Base-by-base conservation (phyloP, 1,139 yeast genomes). In the Lodderomyces theae region DNA sequence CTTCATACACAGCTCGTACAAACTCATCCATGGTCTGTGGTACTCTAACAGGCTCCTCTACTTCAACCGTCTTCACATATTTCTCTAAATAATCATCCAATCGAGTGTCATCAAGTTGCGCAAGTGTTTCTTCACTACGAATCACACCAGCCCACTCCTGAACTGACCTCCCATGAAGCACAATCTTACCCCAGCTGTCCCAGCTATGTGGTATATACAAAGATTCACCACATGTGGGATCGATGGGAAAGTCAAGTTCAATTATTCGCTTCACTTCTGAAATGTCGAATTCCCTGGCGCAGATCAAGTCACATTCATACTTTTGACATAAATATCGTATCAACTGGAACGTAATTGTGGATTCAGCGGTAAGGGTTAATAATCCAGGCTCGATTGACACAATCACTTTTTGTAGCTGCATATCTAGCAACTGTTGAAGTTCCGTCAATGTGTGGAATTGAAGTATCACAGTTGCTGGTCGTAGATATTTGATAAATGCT, bases 161-260 rank as follows among this genome's bases (percentile, higher is more conserved):
- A 51, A 43, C 43, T 6, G 72, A 53, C 37, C 60, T 63, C 5
- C 74, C 69, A 21, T 79, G 49, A 0, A 80, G 61, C 12, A 61
- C 51, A 18, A 81, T 79, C 47, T 77, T 74, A 17, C 65, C 63
- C 67, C 72, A 65, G 3, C 79, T 61, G 47, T 81, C 88, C 62
- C 73, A 64, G 0, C 74, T 77, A 9, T 48, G 42, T 0, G 83
- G 82, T 2, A 85, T 69, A 26, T 53, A 37, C 34, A 35, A 34
- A 5, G 35, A 17, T 4, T 37, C 34, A 21, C 42, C 46, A 22
- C 39, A 41, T 23, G 46, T 47, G 16, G 50, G 51, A 17, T 48
- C 41, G 7, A 43, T 43, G 5, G 39, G 24, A 5, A 34, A 12
- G 10, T 36, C 31, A 10, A 28, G 31, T 10, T 11, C 29, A n/a